Evolutionary conservation across 2,329 filamentous ascomycete species (phyloP).

Genomic region (Hypoxylon sp.): DNA sequence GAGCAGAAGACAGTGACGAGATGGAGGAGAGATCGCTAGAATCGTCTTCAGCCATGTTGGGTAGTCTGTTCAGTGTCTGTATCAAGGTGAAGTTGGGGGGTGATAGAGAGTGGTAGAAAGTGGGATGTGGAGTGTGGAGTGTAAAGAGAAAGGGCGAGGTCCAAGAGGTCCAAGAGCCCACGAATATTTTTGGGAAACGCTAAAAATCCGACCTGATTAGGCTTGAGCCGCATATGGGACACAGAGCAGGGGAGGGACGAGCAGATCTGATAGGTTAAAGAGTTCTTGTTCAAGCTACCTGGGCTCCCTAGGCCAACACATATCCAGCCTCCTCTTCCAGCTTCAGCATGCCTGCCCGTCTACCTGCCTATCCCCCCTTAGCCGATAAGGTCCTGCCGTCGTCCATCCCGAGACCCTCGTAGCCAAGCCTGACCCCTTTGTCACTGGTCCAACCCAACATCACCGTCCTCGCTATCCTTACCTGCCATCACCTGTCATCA

Average conservation of each 20-base stretch:
- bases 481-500: slow-evolving; percentile 12
- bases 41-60: slow-evolving; percentile 66
- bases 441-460: slow-evolving; percentile 25
- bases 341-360: neutral
- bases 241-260: slow-evolving; percentile 38
- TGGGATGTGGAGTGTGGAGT: slow-evolving; percentile 35
- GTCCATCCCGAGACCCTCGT: slow-evolving; percentile 7
- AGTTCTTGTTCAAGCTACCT: slow-evolving; percentile 40
- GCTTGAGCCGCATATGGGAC: slow-evolving; percentile 44
- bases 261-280: slow-evolving; percentile 44
- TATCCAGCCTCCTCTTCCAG: slow-evolving; percentile 20
- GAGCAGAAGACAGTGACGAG: slow-evolving; percentile 60
- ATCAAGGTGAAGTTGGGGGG: slow-evolving; percentile 5
- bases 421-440: slow-evolving; percentile 25
- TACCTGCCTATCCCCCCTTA: neutral
- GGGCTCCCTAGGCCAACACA: slow-evolving; percentile 22
- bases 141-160: slow-evolving; percentile 30
- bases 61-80: slow-evolving; percentile 8
- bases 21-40: slow-evolving; percentile 69
- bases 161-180: slow-evolving; percentile 36
- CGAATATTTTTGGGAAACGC: slow-evolving; percentile 46
- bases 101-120: slow-evolving; percentile 25
- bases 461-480: slow-evolving; percentile 9
- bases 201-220: slow-evolving; percentile 44
- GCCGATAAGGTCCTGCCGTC: slow-evolving; percentile 14